Percentiles rank a stretch among this genome's conserved stretches.
Evolutionary conservation across 176 grass and related monocot genomes (phyloP).

Genomic region (Hsuehochloa calcarea): DNA sequence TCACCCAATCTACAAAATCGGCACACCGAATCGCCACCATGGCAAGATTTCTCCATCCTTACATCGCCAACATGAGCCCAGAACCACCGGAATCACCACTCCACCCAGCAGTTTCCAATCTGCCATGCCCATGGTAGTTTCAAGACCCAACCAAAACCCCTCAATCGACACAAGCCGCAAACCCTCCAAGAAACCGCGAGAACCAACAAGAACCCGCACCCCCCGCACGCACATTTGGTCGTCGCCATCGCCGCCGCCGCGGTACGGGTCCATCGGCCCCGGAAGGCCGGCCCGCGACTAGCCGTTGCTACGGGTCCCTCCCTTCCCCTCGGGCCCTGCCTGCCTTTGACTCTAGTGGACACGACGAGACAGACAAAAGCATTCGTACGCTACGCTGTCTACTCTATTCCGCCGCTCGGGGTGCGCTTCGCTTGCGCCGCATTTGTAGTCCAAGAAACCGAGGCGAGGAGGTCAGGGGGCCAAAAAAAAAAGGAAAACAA

Average conservation of each 20-base stretch:
- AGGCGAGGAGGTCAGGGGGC: background rate
- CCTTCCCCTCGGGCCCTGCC: background rate
- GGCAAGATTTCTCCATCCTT: background rate
- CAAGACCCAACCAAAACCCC: background rate
- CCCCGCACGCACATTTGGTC: slow-evolving; percentile 39
- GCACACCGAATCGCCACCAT: background rate
- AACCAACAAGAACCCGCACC: background rate
- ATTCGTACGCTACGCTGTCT: background rate
- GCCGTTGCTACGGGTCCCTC: slow-evolving; percentile 32
- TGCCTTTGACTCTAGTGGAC: background rate
- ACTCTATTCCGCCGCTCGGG: background rate
- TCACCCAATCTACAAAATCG: background rate
- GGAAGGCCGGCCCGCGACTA: slow-evolving; percentile 25
- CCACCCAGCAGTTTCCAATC: background rate
- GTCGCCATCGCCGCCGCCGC: background rate
- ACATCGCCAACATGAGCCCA: background rate
- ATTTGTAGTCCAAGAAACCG: slow-evolving; percentile 40
- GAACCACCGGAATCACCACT: background rate
- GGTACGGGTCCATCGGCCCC: slow-evolving; percentile 33
- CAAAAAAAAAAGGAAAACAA: background rate
- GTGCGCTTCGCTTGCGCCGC: slow-evolving; percentile 21
- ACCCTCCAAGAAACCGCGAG: background rate
- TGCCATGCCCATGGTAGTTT: background rate
- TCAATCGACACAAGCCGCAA: background rate
- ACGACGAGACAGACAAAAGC: background rate